Percentiles rank a stretch among this genome's conserved stretches.
Conservation (phyloP, 345 rosid species). For the Cochlearia excelsa region DNA sequence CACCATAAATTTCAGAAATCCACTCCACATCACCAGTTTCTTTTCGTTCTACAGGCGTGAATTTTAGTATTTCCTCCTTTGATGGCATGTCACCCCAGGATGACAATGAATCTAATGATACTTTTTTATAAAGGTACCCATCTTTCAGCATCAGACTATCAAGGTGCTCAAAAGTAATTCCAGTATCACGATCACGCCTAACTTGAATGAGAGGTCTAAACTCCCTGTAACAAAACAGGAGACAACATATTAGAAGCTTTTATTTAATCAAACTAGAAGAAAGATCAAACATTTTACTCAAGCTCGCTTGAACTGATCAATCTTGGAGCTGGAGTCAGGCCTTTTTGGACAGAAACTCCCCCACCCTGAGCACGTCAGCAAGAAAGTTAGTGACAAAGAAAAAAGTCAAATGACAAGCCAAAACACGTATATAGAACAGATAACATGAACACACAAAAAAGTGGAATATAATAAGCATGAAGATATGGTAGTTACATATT, state of each 20-base stretch:
- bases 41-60: constrained; percentile 55
- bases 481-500: constrained; percentile 51
- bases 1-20: constrained; percentile 89
- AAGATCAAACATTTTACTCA: constrained; percentile 52
- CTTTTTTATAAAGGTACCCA: constrained; percentile 78
- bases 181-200: constrained; percentile 87
- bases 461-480: constrained; percentile 3
- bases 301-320: constrained; percentile 86
- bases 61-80: constrained; percentile 79
- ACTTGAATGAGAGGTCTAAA: constrained; percentile 77
- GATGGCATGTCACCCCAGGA: constrained; percentile 67
- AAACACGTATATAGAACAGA: constrained; percentile 8
- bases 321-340: constrained; percentile 67
- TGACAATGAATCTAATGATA: constrained; percentile 68
- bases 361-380: constrained; percentile 77
- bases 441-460: constrained; percentile 6
- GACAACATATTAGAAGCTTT: constrained; percentile 14
- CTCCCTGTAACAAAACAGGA: constrained; percentile 49
- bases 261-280: constrained; percentile 10
- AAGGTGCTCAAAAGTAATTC: constrained; percentile 58
- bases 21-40: constrained; percentile 73
- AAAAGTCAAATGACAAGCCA: constrained; percentile 11
- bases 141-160: constrained; percentile 88
- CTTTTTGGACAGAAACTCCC: constrained; percentile 53
- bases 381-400: constrained; percentile 16